Conservation (phyloP, 352 stramenopile genomes). For the Globisporangium heterothallicum region DNA sequence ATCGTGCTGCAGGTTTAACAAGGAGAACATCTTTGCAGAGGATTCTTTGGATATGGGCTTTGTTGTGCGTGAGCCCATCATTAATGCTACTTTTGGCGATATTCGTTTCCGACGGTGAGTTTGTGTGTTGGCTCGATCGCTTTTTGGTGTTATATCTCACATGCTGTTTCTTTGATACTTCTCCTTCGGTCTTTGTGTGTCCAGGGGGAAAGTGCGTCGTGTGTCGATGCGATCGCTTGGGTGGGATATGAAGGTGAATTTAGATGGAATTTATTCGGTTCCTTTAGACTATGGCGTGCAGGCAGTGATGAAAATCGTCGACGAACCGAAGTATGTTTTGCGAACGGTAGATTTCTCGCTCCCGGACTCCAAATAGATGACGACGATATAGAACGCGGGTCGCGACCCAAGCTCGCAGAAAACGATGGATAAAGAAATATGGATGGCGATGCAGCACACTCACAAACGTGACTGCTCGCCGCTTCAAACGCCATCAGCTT, state of each 20-base stretch:
- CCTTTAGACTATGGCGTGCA: constrained; percentile 87
- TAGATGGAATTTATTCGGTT: constrained; percentile 85
- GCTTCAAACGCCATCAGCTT: too few species aligned
- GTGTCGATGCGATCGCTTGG: constrained; percentile 86
- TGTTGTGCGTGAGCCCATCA: constrained; percentile 83
- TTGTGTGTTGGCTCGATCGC: too few species aligned
- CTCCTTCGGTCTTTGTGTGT: background rate
- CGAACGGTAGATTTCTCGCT: constrained; percentile 74
- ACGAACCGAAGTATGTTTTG: constrained; percentile 83
- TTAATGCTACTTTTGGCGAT: constrained; percentile 87
- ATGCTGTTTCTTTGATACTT: background rate
- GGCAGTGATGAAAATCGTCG: constrained; percentile 85
- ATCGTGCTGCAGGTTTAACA: constrained; percentile 63
- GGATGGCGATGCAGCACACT: too few species aligned
- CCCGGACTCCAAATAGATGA: constrained; percentile 2
- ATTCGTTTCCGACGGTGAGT: constrained; percentile 81
- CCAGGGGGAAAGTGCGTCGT: constrained; percentile 69
- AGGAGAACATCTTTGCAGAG: constrained; percentile 78
- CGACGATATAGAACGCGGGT: background rate
- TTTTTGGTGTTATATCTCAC: background rate
- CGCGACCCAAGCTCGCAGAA: too few species aligned
- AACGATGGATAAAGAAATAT: too few species aligned
- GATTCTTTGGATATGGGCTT: constrained; percentile 85
- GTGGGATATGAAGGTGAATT: constrained; percentile 88
- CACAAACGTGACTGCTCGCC: too few species aligned